Evolutionary conservation across 164 flowering plant species (phyloP).

Genomic region (Liquidambar formosana): DNA sequence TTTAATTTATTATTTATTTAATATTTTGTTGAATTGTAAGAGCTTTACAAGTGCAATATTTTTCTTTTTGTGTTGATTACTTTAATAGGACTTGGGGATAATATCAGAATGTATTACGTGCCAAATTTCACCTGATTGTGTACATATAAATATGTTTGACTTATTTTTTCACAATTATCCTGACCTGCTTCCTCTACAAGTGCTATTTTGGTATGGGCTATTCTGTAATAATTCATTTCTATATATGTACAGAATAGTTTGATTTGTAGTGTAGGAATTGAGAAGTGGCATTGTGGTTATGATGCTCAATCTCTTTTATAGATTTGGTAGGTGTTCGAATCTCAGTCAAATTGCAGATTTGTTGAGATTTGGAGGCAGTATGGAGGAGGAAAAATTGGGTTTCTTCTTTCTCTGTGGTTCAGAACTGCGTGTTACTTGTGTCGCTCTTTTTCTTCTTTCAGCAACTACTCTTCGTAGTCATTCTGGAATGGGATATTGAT

Average conservation of each 20-base stretch:
- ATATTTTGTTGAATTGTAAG: background rate
- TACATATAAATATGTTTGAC: background rate
- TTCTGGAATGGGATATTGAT: constrained; percentile 59
- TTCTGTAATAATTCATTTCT: background rate
- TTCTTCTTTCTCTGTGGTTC: constrained; percentile 9
- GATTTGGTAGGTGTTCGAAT: constrained; percentile 8
- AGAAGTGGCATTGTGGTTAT: constrained; percentile 6
- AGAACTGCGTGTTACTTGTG: constrained; percentile 6
- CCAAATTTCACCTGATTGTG: background rate
- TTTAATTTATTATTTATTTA: too few relatives aligned
- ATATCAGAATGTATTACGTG: background rate
- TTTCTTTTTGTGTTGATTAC: background rate
- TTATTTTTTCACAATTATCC: background rate
- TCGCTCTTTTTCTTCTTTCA: constrained; percentile 21
- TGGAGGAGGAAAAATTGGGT: constrained; percentile 13
- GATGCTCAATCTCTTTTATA: constrained; percentile 1
- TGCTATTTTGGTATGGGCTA: background rate
- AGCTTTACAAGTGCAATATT: background rate
- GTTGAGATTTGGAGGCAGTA: constrained; percentile 10
- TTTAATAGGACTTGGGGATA: background rate
- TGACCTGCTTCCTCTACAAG: background rate
- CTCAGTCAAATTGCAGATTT: constrained; percentile 12
- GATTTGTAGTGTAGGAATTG: background rate
- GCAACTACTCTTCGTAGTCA: constrained; percentile 22
- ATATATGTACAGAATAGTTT: background rate